Conservation (phyloP, 164 flowering plant genomes). For the Vitis vinifera region ASM3070453v1 NC_081817.1:26716001-26716500, state of each 20-base stretch:
- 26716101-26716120: conserved; percentile 87
- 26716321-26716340: too few species aligned
- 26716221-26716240: conserved; percentile 65
- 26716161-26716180: conserved; percentile 98
- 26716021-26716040: conserved; percentile 79
- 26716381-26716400: too few species aligned
- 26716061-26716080: conserved; percentile 56
- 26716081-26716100: conserved; percentile 73
- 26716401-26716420: too few species aligned
- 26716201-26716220: conserved; percentile 88
- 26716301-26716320: too few species aligned
- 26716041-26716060: conserved; percentile 82
- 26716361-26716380: too few species aligned
- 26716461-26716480: too few species aligned
- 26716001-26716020: conserved; percentile 66
- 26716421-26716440: too few species aligned
- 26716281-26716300: too few species aligned
- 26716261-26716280: too few species aligned
- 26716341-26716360: too few species aligned
- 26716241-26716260: conserved; percentile 57
- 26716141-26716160: conserved; percentile 90
- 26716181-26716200: conserved; percentile 88
- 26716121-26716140: conserved; percentile 88
- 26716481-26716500: too few species aligned
- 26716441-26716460: too few species aligned